Conservation (phyloP, 495 filamentous ascomycete genomes). For the Xylaria grammica region DNA sequence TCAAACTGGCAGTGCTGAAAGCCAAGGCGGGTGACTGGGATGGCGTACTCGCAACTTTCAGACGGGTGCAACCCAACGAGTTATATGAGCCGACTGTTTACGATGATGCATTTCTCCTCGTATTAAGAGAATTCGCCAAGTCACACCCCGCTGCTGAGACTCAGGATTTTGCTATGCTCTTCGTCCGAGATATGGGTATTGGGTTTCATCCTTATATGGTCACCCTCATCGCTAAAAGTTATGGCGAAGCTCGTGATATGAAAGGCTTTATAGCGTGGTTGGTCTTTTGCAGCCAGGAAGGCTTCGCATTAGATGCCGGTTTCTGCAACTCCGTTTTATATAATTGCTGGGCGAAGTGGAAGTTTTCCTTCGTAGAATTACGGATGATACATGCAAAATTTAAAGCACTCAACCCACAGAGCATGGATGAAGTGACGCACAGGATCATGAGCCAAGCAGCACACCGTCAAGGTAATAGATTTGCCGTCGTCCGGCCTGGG, state of each 20-base stretch:
- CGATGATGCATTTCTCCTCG: conserved; percentile 42
- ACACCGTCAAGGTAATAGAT: conserved; percentile 1
- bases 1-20: conserved; percentile 43
- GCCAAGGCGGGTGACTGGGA: conserved; percentile 55
- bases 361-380: conserved; percentile 46
- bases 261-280: conserved; percentile 45
- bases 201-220: conserved; percentile 42
- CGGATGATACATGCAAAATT: conserved; percentile 43
- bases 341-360: conserved; percentile 41
- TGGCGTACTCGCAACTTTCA: conserved; percentile 43
- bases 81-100: conserved; percentile 24
- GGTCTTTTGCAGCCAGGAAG: conserved; percentile 36
- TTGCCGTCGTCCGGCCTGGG: neutral
- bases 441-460: conserved; percentile 46
- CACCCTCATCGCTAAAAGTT: conserved; percentile 53
- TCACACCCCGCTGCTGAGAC: conserved; percentile 47
- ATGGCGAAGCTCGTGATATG: conserved; percentile 47
- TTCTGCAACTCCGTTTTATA: conserved; percentile 50
- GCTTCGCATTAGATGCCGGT: conserved; percentile 41
- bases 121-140: conserved; percentile 51
- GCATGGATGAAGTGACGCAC: conserved; percentile 40
- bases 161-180: conserved; percentile 47
- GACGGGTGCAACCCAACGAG: conserved; percentile 3
- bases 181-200: conserved; percentile 40
- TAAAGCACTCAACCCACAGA: conserved; percentile 32